A percentile compares a stretch with the other conserved stretches of the same genome.
Evolutionary conservation across 169 alveolate genomes (phyloP).

Genomic region (Amoebophrya sp.): DNA sequence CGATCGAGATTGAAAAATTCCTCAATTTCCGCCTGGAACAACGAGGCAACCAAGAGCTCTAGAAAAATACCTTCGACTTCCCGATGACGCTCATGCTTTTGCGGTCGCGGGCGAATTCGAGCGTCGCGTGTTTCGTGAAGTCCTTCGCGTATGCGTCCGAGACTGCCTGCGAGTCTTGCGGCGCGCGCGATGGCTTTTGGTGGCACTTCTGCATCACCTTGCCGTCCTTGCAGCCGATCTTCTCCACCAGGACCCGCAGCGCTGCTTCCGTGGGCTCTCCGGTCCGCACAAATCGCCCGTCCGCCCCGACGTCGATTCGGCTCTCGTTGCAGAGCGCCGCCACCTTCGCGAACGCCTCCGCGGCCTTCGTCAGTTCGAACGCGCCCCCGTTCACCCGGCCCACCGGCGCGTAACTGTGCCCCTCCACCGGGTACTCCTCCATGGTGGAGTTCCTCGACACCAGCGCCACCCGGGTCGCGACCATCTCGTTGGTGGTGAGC

Average conservation of each 20-base stretch:
- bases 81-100: conserved; percentile 81
- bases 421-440: conserved; percentile 43
- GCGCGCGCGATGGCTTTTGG: conserved; percentile 14
- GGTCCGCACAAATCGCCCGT: conserved; percentile 22
- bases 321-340: conserved; percentile 49
- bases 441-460: conserved; percentile 18
- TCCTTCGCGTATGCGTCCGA: conserved; percentile 38
- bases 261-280: conserved; percentile 83
- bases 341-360: conserved; percentile 41
- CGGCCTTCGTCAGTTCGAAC: conserved; percentile 17
- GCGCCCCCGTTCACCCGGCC: conserved; percentile 36
- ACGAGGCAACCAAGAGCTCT: background rate
- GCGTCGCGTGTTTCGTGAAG: conserved; percentile 58
- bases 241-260: conserved; percentile 50
- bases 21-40: too few relatives aligned
- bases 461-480: conserved; percentile 48
- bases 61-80: background rate
- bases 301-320: conserved; percentile 28
- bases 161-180: conserved; percentile 27
- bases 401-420: conserved; percentile 44
- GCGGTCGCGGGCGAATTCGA: conserved; percentile 92
- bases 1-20: too few relatives aligned
- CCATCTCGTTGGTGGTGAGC: conserved; percentile 92
- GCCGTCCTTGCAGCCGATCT: conserved; percentile 53
- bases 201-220: background rate